Conservation (phyloP, 345 rosid species). For the Diplotaxis tenuifolia region DNA sequence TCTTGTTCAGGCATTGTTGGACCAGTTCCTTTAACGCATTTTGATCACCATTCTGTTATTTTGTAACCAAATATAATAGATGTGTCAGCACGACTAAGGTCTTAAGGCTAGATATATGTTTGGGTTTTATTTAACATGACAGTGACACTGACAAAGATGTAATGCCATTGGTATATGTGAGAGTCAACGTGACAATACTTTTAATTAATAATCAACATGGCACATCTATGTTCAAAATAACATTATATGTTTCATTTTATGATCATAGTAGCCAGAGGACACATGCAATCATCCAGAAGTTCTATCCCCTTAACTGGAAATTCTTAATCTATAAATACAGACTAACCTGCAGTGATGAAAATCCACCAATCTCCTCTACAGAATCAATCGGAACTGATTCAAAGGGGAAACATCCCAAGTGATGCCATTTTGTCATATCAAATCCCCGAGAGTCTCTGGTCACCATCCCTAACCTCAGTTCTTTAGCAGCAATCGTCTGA, state of each 20-base stretch:
- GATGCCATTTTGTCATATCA: slow-evolving; percentile 79
- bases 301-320: not conserved
- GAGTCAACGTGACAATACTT: not conserved
- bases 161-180: not conserved
- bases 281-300: slow-evolving; percentile 15
- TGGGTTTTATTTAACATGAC: not conserved
- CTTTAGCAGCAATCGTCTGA: slow-evolving; percentile 49
- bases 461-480: slow-evolving; percentile 61
- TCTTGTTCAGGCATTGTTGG: slow-evolving; percentile 32
- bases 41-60: slow-evolving; percentile 57
- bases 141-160: not conserved
- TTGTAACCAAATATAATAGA: not conserved
- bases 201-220: not conserved
- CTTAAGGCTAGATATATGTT: not conserved
- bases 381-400: slow-evolving; percentile 39
- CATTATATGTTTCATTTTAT: not conserved
- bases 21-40: slow-evolving; percentile 60
- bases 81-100: slow-evolving; percentile 7
- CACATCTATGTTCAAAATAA: not conserved
- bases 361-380: slow-evolving; percentile 53
- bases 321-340: not conserved
- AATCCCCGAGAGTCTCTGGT: slow-evolving; percentile 60
- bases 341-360: slow-evolving; percentile 62
- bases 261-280: not conserved
- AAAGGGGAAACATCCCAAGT: slow-evolving; percentile 57